Evolutionary conservation across 306 rosid genomes (phyloP).

Genomic region (Chamaecrista fasciculata): DNA sequence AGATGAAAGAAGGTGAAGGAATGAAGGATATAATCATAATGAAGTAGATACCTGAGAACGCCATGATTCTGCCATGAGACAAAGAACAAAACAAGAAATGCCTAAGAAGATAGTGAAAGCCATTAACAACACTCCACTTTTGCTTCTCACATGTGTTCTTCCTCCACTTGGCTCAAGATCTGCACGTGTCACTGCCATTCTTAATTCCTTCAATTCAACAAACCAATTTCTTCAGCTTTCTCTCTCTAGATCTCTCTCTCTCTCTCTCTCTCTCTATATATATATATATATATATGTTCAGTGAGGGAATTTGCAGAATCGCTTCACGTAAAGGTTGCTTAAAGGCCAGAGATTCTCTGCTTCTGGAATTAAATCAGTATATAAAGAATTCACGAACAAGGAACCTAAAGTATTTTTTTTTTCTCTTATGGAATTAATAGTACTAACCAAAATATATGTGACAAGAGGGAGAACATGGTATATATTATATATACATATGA

Average conservation of each 20-base stretch:
- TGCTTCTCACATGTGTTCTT: conserved; percentile 46
- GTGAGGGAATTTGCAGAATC: conserved; percentile 30
- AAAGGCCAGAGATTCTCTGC: conserved; percentile 48
- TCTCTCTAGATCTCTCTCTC: no score
- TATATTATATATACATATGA: no score
- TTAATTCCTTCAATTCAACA: neutral
- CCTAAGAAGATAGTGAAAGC: conserved; percentile 55
- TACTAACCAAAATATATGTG: no score
- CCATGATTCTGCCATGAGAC: conserved; percentile 64
- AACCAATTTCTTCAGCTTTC: no score
- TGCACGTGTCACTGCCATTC: conserved; percentile 70
- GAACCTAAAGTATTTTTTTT: neutral
- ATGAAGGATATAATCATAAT: no score
- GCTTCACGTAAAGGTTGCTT: conserved; percentile 75
- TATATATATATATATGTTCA: neutral
- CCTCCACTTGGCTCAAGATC: conserved; percentile 62
- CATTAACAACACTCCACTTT: conserved; percentile 42
- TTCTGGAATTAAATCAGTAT: conserved; percentile 19
- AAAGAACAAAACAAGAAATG: conserved; percentile 57
- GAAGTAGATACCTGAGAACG: conserved; percentile 55
- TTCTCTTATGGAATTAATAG: no score
- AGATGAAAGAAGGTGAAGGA: no score
- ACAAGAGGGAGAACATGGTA: no score
- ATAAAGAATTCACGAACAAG: conserved; percentile 35
- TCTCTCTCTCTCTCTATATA: neutral